phyloP scores from a whole-genome alignment of 1,284 basidiomycete species.

The Anthracocystis setariae region DNA sequence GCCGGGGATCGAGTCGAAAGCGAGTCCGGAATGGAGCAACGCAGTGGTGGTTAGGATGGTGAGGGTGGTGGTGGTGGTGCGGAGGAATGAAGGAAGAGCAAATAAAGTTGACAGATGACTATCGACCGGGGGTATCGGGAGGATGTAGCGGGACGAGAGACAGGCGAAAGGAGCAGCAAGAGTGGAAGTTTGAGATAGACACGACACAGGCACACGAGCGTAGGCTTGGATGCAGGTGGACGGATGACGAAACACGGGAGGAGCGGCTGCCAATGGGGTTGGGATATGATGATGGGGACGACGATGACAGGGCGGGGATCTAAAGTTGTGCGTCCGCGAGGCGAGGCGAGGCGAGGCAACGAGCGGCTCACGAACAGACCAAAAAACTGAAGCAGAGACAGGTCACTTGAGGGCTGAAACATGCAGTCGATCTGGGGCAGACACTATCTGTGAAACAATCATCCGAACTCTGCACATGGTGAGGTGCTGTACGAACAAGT shows the following conservation, averaged over 20 bases:
- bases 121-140: not conserved
- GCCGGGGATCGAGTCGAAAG: not conserved
- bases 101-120: slow-evolving; percentile 1
- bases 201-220: not conserved
- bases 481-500: not conserved
- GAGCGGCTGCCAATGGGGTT: no score
- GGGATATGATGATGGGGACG: not conserved
- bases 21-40: not conserved
- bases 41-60: slow-evolving; percentile 7
- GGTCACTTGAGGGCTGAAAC: no score
- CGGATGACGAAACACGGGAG: not conserved
- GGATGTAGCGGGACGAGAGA: not conserved
- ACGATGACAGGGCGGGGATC: slow-evolving; percentile 3
- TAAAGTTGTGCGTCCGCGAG: slow-evolving; percentile 7
- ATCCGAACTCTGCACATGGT: no score
- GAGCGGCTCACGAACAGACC: not conserved
- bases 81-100: no score
- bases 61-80: slow-evolving; percentile 8
- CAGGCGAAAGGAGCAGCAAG: not conserved
- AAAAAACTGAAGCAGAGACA: not conserved
- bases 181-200: not conserved
- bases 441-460: not conserved
- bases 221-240: no score
- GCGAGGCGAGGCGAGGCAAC: not conserved
- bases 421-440: not conserved